Evolutionary conservation across 2,329 filamentous ascomycete species (phyloP).

Genomic region (Trichoderma sp.): DNA sequence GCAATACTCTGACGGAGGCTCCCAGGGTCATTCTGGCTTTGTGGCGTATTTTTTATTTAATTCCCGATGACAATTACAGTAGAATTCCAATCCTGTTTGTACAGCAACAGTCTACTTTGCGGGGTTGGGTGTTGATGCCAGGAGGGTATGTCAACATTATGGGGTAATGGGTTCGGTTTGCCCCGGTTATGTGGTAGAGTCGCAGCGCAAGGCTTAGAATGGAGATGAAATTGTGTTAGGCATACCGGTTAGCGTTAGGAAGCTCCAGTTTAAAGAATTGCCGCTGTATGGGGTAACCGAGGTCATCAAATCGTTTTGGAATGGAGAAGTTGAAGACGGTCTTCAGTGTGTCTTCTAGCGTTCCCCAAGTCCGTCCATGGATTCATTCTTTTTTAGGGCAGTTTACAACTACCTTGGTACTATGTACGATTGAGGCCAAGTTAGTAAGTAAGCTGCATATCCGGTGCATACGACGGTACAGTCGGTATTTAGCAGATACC

Average conservation of each 20-base stretch:
- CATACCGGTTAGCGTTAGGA: background rate
- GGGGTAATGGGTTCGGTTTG: background rate
- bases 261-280: background rate
- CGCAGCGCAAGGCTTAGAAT: background rate
- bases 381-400: background rate
- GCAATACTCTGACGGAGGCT: constrained; percentile 9
- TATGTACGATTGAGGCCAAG: too few species aligned
- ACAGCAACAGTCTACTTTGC: background rate
- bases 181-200: background rate
- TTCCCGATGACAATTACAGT: background rate
- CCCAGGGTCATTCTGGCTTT: background rate
- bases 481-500: too few species aligned
- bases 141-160: background rate
- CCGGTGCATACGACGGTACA: too few species aligned
- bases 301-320: background rate
- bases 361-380: too few species aligned
- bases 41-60: background rate
- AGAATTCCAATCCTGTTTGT: background rate
- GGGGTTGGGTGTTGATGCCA: constrained; percentile 6
- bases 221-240: background rate
- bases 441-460: background rate
- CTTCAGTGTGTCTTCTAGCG: background rate
- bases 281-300: background rate
- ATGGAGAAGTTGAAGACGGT: background rate
- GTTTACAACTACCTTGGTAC: background rate